phyloP scores from a whole-genome alignment of 768 basidiomycete genomes.

The Boletus fagicola region DNA sequence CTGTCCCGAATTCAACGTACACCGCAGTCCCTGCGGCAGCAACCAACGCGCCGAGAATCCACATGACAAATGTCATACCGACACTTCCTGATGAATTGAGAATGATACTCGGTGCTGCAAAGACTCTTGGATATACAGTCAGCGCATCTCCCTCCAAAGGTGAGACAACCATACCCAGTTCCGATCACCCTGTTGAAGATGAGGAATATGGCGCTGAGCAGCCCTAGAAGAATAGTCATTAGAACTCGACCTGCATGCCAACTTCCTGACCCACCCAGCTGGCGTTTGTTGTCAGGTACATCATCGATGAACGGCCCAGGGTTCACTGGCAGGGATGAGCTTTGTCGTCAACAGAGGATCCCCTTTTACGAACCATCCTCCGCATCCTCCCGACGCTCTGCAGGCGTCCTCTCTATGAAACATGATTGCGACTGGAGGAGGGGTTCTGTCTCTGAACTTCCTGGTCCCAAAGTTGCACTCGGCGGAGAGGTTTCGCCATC shows the following conservation, averaged over 20 bases:
- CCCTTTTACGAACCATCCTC: no score
- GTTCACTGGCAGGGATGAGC: slow-evolving; percentile 5
- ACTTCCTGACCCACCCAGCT: slow-evolving; percentile 42
- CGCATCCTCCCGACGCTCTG: not conserved
- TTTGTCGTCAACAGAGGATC: not conserved
- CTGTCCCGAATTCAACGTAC: no score
- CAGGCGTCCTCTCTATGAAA: not conserved
- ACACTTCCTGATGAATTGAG: no score
- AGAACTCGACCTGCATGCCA: not conserved
- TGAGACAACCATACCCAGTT: slow-evolving; percentile 49
- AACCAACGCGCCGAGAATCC: no score
- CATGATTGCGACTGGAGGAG: slow-evolving; percentile 12
- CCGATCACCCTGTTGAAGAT: slow-evolving; percentile 79
- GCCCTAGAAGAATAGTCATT: slow-evolving; percentile 9
- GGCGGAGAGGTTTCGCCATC: not conserved
- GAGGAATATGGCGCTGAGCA: slow-evolving; percentile 55
- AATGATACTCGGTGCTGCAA: no score
- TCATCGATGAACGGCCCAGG: slow-evolving; percentile 36
- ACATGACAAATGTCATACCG: no score
- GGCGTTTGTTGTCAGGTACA: slow-evolving; percentile 47
- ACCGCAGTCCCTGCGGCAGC: no score
- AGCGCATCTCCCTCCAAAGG: not conserved
- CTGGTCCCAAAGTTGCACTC: not conserved
- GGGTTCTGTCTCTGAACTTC: slow-evolving; percentile 21
- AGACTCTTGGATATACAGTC: slow-evolving; percentile 48